Percentiles rank a stretch among this genome's conserved stretches.
phyloP scores from a whole-genome alignment of 208 protist genomes.

The Wallacemonas sp. region DNA sequence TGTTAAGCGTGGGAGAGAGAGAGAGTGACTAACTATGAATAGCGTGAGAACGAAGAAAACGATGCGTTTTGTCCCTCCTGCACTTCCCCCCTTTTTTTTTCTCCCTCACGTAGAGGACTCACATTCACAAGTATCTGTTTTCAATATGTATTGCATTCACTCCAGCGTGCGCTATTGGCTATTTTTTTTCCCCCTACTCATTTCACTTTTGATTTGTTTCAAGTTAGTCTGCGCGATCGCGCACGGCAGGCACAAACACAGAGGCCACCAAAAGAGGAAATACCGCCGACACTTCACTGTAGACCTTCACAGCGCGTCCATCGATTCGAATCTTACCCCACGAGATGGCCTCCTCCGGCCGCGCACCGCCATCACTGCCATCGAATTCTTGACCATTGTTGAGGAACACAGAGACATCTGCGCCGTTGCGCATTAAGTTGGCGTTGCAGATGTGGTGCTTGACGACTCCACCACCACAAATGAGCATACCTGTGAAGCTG shows the following conservation, averaged over 20 bases:
- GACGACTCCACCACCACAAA: conserved; percentile 97
- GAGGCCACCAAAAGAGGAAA: conserved; percentile 98
- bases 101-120: neutral
- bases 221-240: conserved; percentile 14
- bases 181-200: neutral
- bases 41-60: too few species aligned
- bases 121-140: too few species aligned
- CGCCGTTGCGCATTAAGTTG: conserved; percentile 99
- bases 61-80: neutral
- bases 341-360: conserved; percentile 99
- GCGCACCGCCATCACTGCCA: conserved; percentile 97
- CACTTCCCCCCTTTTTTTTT: neutral
- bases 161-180: neutral
- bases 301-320: conserved; percentile 97
- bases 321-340: conserved; percentile 99
- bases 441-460: conserved; percentile 99
- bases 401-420: conserved; percentile 97
- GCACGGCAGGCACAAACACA: conserved; percentile 87
- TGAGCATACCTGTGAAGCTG: conserved; percentile 96
- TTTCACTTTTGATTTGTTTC: neutral
- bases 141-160: too few species aligned
- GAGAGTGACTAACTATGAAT: too few species aligned
- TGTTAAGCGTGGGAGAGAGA: too few species aligned
- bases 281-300: conserved; percentile 96
- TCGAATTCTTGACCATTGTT: conserved; percentile 99